phyloP scores from a whole-genome alignment of 495 filamentous ascomycete genomes.

The Trichoderma erinaceum region DNA sequence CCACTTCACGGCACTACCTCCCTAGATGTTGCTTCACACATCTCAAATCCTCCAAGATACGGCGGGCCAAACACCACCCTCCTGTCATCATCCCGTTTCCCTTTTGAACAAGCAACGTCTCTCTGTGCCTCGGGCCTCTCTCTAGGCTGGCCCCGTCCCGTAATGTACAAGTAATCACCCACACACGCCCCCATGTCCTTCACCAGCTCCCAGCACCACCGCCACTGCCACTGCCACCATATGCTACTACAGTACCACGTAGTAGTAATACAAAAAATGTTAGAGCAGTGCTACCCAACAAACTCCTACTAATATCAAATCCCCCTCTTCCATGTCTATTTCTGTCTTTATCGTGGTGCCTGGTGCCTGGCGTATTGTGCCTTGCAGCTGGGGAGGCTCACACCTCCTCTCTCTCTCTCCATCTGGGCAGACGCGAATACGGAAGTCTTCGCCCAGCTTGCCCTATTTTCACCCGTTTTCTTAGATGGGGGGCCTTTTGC shows the following conservation, averaged over 20 bases:
- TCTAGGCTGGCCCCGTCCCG: no score
- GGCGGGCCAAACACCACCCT: neutral
- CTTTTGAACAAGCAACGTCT: neutral
- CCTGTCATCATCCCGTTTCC: slow-evolving; percentile 9
- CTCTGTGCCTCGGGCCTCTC: no score
- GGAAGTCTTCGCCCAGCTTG: neutral
- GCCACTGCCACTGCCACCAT: neutral
- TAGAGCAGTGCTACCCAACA: no score
- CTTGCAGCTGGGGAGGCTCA: neutral
- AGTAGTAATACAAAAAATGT: no score
- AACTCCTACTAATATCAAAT: neutral
- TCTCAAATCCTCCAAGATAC: neutral
- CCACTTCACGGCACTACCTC: neutral
- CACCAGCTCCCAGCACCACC: no score
- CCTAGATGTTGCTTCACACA: neutral
- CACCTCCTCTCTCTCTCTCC: neutral
- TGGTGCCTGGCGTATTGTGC: neutral
- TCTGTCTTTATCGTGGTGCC: neutral
- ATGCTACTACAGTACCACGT: neutral
- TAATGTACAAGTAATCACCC: no score
- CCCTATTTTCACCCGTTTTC: neutral
- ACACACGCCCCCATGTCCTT: neutral
- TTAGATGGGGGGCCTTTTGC: neutral
- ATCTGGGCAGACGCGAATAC: neutral
- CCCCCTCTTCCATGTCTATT: neutral